These are phyloP conservation scores for Thermothelomyces thermophilus DNA, from an alignment of 2,329 filamentous ascomycete genomes.

Conservation along the genomic window DNA sequence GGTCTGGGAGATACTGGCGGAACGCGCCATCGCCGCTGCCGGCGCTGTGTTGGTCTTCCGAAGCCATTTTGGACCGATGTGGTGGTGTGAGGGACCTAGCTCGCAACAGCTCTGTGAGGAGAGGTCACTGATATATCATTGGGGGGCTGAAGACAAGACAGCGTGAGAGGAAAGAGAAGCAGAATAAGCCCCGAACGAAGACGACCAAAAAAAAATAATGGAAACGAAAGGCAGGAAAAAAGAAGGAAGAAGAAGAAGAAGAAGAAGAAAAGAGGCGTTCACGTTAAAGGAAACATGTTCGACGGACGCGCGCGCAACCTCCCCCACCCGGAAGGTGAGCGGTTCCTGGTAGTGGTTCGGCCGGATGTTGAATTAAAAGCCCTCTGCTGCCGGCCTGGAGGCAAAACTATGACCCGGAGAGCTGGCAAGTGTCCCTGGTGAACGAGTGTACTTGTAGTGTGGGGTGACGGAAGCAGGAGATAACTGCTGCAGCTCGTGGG, in stretches of 20 bases:
- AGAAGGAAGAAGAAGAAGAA: background rate
- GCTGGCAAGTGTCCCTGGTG: background rate
- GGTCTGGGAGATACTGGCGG: conserved; percentile 56
- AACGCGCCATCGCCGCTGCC: conserved; percentile 35
- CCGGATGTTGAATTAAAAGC: conserved; percentile 20
- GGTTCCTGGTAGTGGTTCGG: conserved; percentile 2
- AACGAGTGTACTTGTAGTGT: background rate
- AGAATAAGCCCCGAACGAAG: no score
- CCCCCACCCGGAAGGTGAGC: conserved; percentile 7
- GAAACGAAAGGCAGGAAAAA: no score
- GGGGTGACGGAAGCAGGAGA: no score
- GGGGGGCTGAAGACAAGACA: background rate
- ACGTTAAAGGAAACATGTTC: no score
- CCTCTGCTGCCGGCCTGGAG: conserved; percentile 11
- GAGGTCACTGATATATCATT: no score
- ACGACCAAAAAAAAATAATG: no score
- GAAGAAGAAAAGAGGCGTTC: no score
- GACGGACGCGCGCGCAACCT: background rate
- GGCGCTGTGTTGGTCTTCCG: conserved; percentile 13
- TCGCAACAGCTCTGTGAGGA: background rate
- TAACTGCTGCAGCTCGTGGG: no score
- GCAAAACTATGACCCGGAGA: conserved; percentile 24
- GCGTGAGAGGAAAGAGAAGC: no score
- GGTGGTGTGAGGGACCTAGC: background rate
- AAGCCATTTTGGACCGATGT: conserved; percentile 12